phyloP scores from a whole-genome alignment of 805 yeast species.

The Kuraishia ogatae region DNA sequence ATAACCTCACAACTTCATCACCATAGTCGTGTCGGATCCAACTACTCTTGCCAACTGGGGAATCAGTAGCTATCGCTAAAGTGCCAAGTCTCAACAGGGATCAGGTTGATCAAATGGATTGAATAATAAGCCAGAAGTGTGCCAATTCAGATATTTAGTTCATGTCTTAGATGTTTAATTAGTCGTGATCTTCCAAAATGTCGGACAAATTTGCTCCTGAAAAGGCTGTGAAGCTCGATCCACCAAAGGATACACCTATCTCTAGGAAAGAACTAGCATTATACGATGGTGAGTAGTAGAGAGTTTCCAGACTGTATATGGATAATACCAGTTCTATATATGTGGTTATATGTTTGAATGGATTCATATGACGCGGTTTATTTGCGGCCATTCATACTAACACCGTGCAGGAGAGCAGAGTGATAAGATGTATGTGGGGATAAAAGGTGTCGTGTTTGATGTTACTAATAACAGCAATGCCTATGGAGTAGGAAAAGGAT shows the following conservation, averaged over 20 bases:
- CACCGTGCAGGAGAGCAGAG: conserved; percentile 25
- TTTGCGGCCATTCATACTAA: no score
- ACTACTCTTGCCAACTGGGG: no score
- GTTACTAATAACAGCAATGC: conserved; percentile 57
- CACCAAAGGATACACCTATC: conserved; percentile 38
- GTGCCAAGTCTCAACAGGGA: no score
- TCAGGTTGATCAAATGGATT: no score
- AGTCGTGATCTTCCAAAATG: neutral
- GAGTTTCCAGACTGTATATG: no score
- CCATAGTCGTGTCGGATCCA: no score
- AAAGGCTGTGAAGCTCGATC: conserved; percentile 38
- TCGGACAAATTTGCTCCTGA: conserved; percentile 41
- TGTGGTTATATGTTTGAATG: no score
- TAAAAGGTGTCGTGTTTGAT: conserved; percentile 72
- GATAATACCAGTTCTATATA: no score
- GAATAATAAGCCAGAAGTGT: neutral
- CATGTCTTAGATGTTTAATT: neutral
- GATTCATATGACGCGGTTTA: neutral
- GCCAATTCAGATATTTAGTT: neutral
- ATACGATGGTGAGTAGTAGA: conserved; percentile 32
- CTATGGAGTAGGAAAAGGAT: conserved; percentile 73
- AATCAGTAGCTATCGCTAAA: no score
- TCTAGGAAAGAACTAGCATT: conserved; percentile 31
- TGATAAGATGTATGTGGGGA: conserved; percentile 57
- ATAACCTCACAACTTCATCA: no score